phyloP scores from a whole-genome alignment of 225 moss, liverwort and hornwort species.

The Marchantia polymorpha region DNA sequence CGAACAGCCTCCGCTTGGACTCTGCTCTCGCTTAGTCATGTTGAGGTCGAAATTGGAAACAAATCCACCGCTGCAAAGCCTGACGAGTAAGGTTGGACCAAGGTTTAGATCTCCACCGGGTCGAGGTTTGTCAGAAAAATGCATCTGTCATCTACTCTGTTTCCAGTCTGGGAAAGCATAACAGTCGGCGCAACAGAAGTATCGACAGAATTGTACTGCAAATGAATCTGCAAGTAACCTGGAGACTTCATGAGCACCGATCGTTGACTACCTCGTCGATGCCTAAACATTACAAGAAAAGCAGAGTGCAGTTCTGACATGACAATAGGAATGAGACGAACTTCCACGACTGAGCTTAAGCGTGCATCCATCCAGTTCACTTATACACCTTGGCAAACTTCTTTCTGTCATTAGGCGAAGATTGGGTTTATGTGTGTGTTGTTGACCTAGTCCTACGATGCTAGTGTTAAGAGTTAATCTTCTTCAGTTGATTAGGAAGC shows the following conservation, averaged over 20 bases:
- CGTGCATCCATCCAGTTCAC: not conserved
- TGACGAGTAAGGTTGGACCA: constrained; percentile 31
- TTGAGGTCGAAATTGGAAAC: constrained; percentile 86
- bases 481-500: constrained; percentile 7
- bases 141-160: not conserved
- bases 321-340: not conserved
- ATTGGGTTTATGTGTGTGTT: not conserved
- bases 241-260: not conserved
- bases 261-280: not conserved
- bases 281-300: not conserved
- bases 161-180: not conserved
- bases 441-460: not conserved
- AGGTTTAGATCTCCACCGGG: not conserved
- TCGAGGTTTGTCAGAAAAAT: not conserved
- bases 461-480: not conserved
- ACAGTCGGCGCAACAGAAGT: not conserved
- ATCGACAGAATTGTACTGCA: not conserved
- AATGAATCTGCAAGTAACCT: not conserved
- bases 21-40: constrained; percentile 73
- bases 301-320: not conserved
- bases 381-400: not conserved
- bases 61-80: constrained; percentile 99
- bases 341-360: not conserved
- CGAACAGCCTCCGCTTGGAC: constrained; percentile 23
- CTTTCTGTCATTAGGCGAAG: not conserved